Conservation (phyloP, 768 basidiomycete species). For the Amanita fuliginea region DNA sequence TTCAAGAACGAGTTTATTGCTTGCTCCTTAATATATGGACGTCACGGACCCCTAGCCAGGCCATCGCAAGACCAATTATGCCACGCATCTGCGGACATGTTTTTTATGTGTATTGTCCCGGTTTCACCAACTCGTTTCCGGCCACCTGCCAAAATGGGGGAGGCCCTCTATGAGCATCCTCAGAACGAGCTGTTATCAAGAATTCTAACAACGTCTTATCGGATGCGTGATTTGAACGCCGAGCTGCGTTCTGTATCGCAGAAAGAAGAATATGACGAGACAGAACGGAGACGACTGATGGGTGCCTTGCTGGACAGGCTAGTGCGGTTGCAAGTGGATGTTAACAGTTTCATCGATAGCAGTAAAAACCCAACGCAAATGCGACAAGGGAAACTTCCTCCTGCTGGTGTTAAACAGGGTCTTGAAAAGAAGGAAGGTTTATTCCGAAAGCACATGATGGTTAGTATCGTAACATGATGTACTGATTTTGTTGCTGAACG, state of each 20-base stretch:
- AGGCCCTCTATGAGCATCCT: conserved; percentile 89
- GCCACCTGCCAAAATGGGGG: conserved; percentile 85
- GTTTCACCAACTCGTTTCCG: conserved; percentile 94
- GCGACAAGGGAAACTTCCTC: conserved; percentile 82
- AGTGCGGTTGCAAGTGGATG: conserved; percentile 86
- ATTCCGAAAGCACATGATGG: conserved; percentile 99
- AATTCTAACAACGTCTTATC: conserved; percentile 72
- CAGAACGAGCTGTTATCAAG: conserved; percentile 86
- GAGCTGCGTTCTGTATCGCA: conserved; percentile 49
- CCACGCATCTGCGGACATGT: conserved; percentile 83
- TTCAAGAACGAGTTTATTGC: conserved; percentile 78
- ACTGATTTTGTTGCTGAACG: background rate
- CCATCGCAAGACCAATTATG: conserved; percentile 50
- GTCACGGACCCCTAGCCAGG: conserved; percentile 77
- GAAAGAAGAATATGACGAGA: conserved; percentile 46
- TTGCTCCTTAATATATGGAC: conserved; percentile 82
- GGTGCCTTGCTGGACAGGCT: conserved; percentile 66
- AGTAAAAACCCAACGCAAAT: conserved; percentile 86
- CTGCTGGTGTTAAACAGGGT: conserved; percentile 89
- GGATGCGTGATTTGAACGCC: conserved; percentile 65
- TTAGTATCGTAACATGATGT: conserved; percentile 21
- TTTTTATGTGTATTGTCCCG: conserved; percentile 89
- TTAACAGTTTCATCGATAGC: conserved; percentile 96
- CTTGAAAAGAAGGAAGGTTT: conserved; percentile 98
- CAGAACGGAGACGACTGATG: conserved; percentile 44